Base-by-base conservation (phyloP, 73 alveolate genomes). In the Breviolum minutum region DNA sequence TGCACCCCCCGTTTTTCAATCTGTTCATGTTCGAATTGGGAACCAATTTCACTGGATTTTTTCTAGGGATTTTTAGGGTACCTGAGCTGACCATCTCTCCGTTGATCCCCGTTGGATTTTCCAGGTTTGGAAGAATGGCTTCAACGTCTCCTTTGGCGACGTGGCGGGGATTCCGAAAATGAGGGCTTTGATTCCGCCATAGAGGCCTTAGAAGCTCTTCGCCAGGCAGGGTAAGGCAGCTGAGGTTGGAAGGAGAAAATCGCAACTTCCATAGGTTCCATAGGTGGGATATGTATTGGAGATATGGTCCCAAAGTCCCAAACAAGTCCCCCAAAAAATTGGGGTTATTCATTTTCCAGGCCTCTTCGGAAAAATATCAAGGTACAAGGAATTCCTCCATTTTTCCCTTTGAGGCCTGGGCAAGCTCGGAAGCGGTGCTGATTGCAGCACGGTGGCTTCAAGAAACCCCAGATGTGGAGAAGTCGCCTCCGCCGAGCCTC, bases 71-170 rank as follows among this genome's bases (percentile, higher is more conserved):
- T 40, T 40, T 3, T 40, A 40, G 54, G 54, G 54, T 30, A 10
- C 64, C 10, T 63, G 19, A 10, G 27, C 10, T 63, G 19, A 27
- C 63, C 68, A 8, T 30, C 10, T 63, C 87, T 13, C 16, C 90
- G 24, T 3, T 3, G 22, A 17, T 32, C 14, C 62, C 24, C 2
- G 63, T 2, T 11, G 40, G 24, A 19, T 27, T 30, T 13, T 63
- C 63, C 64, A 84, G 93, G 93, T 76, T 61, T 84, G 54, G 93
- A 19, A 73, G 40, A 13, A 12, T 84, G 93, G 93, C 76, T 84
- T 12, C 93, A 22, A n/a, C 76, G 76, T 17, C 73, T 84, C n/a
- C 76, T 84, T 22, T 48, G 76, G 40, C 77, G 93, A 73, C 63
- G 32, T n/a, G 83, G 7, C 60, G 54, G 60, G 54, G 60, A 24